These are phyloP conservation scores for Rosellinia necatrix DNA, from an alignment of 2,329 filamentous ascomycete genomes.

Conservation along the genomic window DNA sequence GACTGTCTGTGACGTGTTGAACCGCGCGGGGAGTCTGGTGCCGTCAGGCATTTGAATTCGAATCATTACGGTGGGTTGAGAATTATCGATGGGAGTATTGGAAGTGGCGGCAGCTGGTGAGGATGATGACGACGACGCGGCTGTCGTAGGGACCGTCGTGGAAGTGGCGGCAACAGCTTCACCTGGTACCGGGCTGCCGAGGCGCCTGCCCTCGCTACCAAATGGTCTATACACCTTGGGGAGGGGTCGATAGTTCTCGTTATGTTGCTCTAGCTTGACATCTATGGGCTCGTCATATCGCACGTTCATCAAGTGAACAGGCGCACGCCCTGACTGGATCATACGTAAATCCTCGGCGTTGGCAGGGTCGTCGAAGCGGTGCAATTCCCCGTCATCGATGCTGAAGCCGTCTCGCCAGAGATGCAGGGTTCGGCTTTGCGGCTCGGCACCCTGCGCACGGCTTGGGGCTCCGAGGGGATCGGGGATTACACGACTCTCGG, in stretches of 20 bases:
- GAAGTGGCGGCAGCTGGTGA: constrained; percentile 30
- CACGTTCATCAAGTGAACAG: constrained; percentile 78
- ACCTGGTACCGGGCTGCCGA: constrained; percentile 78
- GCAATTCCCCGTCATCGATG: constrained; percentile 78
- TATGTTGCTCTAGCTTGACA: constrained; percentile 76
- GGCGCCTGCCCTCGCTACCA: constrained; percentile 69
- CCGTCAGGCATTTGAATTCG: constrained; percentile 81
- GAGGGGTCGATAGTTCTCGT: constrained; percentile 72
- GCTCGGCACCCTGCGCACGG: constrained; percentile 45
- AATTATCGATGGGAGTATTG: constrained; percentile 58
- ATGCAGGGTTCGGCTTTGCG: constrained; percentile 72
- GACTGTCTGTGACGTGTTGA: constrained; percentile 79
- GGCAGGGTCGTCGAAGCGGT: constrained; percentile 77
- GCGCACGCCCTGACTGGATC: constrained; percentile 77
- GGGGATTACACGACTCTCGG: constrained; percentile 69
- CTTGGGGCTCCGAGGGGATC: constrained; percentile 54
- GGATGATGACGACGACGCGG: constrained; percentile 38
- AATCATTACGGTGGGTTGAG: constrained; percentile 70
- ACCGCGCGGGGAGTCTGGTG: constrained; percentile 75
- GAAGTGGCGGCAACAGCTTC: constrained; percentile 37
- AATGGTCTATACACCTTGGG: constrained; percentile 81
- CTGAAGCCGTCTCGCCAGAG: constrained; percentile 86
- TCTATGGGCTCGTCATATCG: constrained; percentile 75
- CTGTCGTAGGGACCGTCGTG: constrained; percentile 35
- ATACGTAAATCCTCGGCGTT: constrained; percentile 74